Evolutionary conservation across 306 rosid genomes (phyloP), one percentile per base, ranked within the genome.

Genomic region (Castanospermum australe): DNA sequence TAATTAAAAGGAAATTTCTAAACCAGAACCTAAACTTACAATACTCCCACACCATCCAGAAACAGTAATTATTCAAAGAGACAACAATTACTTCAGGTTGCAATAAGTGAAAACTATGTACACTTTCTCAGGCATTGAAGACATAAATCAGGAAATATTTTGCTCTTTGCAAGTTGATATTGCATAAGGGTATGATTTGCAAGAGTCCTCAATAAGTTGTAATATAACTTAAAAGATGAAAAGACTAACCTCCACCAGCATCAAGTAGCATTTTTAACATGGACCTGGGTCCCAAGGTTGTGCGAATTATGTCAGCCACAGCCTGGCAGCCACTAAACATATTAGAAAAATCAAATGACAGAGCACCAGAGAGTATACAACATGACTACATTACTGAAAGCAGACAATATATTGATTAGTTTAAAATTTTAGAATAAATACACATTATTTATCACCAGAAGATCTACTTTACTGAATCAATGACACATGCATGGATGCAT

Each of bases 231-330:
- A 22, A 56, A 60, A 32, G 39, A 45, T 17, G 17, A 51, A 36
- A 71, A 18, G 5, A 9, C 73, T 73, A 30, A 91, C 96, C 93
- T 81, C 97, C 97, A 36, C n/a, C 0, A 5, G 92, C 90, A 70
- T 91, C 93, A 20, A 91, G 88, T 30, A 91, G 84, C 97, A 91
- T 91, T 83, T 91, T 91, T 45, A 91, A 81, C 97, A 91, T 91
- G 77, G 97, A 89, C 67, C 97, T 87, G 14, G 97, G 97, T 13
- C 97, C 97, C 89, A 91, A 80, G 9, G 97, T 91, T 36, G 97
- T 91, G 25, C 97, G 91, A 17, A 91, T 91, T 59, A 91, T 91
- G 76, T 91, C 97, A 54, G 92, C 94, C 72, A 91, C 97, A 63
- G 97, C 93, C 97, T 91, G 69, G 41, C 48, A 79, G 32, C 52